Evolutionary conservation across 2,329 filamentous ascomycete genomes (phyloP), one percentile per base, ranked within the genome.

Genomic region (Leptographium flavum): DNA sequence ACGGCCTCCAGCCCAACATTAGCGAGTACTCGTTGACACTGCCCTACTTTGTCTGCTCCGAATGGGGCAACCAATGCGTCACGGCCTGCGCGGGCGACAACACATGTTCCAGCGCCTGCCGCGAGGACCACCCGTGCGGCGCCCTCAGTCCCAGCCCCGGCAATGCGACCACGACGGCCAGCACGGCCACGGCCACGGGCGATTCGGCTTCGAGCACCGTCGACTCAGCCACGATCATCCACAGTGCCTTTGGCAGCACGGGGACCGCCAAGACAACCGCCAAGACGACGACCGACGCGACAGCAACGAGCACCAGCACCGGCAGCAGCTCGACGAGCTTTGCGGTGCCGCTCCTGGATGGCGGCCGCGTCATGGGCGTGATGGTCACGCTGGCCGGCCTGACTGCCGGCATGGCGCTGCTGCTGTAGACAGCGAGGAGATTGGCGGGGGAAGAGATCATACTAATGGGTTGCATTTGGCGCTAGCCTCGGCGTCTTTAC

Each of bases 11-110:
- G 43, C 84, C 84, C 53, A 87, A 88, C 63, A 64, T 85, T 41
- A 76, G 80, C 56, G 73, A 88, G 63, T 92, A 82, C 71, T 81
- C 79, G 19, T 71, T 86, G 54, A 88, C 84, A 1, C 68, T 92
- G 23, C 84, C 85, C 30, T 90, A 77, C 71, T 85, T 79, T 65
- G 71, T 79, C 55, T 92, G 84, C 72, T 71, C 70, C 39, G 71
- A 82, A 63, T 86, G 73, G 71, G 80, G 76, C 54, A 76, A 67
- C 59, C 74, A 86, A 62, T 87, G 82, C 59, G 77, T 82, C 13
- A 57, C 52, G 2, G 61, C 50, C 47, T 87, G 83, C 62, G 65
- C 62, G 30, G 59, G 62, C 50, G 58, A 63, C 51, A 67, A 80
- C 61, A 69, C 70, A 53, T 87, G 83, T 59, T 60, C 71, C n/a